Percentiles rank a stretch among this genome's conserved stretches.
Evolutionary conservation across 202 grass and related monocot genomes (phyloP).

Genomic region (Zoysia matrella): DNA sequence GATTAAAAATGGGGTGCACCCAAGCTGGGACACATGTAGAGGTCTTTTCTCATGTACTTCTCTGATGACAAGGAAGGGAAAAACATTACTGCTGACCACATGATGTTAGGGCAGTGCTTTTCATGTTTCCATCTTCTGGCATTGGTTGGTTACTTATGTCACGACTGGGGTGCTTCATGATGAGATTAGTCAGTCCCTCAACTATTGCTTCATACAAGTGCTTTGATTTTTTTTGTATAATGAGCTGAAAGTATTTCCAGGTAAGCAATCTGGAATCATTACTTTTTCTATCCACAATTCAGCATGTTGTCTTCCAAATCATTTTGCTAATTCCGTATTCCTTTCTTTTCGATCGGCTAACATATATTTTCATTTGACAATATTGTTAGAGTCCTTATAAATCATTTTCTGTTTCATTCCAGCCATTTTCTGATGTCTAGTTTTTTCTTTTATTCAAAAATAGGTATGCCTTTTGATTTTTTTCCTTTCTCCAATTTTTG

Average conservation of each 20-base stretch:
- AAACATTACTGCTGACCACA: constrained; percentile 46
- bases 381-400: constrained; percentile 11
- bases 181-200: constrained; percentile 1
- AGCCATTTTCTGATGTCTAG: background rate
- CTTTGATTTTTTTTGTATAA: background rate
- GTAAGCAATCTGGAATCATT: constrained; percentile 14
- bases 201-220: constrained; percentile 15
- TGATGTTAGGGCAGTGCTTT: constrained; percentile 45
- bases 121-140: constrained; percentile 5
- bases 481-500: background rate
- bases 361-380: constrained; percentile 20
- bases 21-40: constrained; percentile 69
- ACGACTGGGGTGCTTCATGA: background rate
- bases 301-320: background rate
- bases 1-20: constrained; percentile 60
- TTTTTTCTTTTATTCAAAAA: background rate
- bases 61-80: constrained; percentile 42
- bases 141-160: constrained; percentile 1
- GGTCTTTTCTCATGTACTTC: constrained; percentile 63
- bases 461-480: background rate
- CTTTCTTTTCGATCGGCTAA: background rate
- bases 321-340: background rate
- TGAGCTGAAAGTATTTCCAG: constrained; percentile 19
- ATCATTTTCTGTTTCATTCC: background rate
- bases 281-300: background rate